Evolutionary conservation across 2,329 filamentous ascomycete species (phyloP).

Genomic region (Talaromyces pinophilus): DNA sequence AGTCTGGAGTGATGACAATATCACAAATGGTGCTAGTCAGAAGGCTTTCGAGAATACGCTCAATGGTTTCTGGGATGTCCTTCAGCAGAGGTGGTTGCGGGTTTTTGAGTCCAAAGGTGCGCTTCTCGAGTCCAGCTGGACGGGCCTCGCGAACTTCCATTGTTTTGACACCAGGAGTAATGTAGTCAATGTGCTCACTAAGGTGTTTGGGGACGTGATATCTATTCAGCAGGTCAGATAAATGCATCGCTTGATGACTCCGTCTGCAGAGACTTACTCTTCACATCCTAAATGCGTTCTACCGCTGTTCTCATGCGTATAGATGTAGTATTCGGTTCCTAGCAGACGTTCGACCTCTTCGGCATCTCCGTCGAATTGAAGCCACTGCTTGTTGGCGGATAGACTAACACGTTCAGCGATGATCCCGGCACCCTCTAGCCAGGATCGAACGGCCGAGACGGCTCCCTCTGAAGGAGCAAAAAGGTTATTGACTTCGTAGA

Average conservation of each 20-base stretch:
- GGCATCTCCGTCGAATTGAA: constrained; percentile 43
- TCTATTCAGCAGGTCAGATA: constrained; percentile 25
- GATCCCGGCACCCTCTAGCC: constrained; percentile 34
- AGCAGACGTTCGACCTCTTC: constrained; percentile 43
- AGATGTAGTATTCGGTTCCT: constrained; percentile 43
- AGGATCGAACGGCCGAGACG: constrained; percentile 33
- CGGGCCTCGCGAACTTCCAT: constrained; percentile 31
- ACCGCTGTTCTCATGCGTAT: constrained; percentile 37
- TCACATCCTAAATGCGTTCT: constrained; percentile 42
- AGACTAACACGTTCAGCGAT: constrained; percentile 30
- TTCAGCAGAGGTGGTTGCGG: constrained; percentile 30
- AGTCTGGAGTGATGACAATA: constrained; percentile 43
- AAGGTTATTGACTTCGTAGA: constrained; percentile 37
- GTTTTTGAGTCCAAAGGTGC: constrained; percentile 26
- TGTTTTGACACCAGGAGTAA: constrained; percentile 38
- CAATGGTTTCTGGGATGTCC: constrained; percentile 30
- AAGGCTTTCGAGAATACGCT: constrained; percentile 26
- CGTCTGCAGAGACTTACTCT: constrained; percentile 32
- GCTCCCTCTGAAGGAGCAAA: constrained; percentile 38
- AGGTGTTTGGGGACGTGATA: constrained; percentile 36
- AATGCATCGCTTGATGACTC: not conserved
- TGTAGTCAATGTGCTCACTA: constrained; percentile 35
- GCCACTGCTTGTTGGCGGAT: constrained; percentile 41
- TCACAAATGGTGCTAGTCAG: constrained; percentile 30
- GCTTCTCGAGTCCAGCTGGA: constrained; percentile 29